Evolutionary conservation across 257 asterid genomes (phyloP), one percentile per base, ranked within the genome.

Genomic region (Henckelia pumila): DNA sequence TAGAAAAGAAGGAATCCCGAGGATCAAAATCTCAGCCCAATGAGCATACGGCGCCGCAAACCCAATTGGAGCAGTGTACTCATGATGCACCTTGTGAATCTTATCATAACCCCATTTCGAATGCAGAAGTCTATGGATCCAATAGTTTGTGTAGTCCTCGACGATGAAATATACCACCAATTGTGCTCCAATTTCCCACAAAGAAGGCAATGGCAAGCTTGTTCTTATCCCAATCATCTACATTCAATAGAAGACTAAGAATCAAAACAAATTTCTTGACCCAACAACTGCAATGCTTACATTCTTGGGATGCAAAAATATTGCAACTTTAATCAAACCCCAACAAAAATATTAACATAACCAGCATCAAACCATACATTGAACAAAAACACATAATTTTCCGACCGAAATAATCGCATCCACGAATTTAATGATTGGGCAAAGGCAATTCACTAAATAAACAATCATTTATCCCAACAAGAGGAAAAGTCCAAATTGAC

Each of bases 21-120:
- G 96, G 82, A 94, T 76, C 92, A 94, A 85, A 80, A 88, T 72
- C 88, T 94, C 99, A 10, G 87, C 88, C 99, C 99, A 94, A 66
- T 94, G 99, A 8, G 97, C 99, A 67, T 90, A 87, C 0, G 99
- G 96, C 23, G 99, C 99, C 50, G 99, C 97, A 78, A 77, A 94
- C 47, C 96, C 96, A 40, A 90, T 83, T 19, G 99, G 97, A 47
- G 99, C 97, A 0, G 95, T 82, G 88, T 91, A 94, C 70, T 94
- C 97, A 58, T 91, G 99, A 66, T 94, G 99, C 70, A 94, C 96
- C 86, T 79, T 85, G 89, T 94, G 99, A 65, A 94, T 94, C 49
- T 87, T 94, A 80, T 94, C 97, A 63, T 94, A 94, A 9, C 99
- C 99, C 99, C 99, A 94, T 59, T 87, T 85, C 79, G 86, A 79